Evolutionary conservation across 208 protist species (phyloP).

Genomic region (Trichomonas tenax): DNA sequence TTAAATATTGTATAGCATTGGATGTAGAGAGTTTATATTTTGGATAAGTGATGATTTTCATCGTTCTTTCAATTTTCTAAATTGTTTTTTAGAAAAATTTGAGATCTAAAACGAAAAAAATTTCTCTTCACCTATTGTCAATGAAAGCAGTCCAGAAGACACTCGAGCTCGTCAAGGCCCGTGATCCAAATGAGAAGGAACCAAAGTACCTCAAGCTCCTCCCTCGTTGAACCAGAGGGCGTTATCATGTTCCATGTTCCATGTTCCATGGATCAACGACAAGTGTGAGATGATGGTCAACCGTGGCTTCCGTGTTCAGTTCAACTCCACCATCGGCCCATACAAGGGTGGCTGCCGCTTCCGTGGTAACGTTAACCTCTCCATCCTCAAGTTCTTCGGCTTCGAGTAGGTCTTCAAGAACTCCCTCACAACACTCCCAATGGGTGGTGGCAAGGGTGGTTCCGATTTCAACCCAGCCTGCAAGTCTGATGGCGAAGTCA

Average conservation of each 20-base stretch:
- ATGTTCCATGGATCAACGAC: slow-evolving; percentile 68
- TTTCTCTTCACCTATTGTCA: neutral
- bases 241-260: slow-evolving; percentile 59
- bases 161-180: neutral
- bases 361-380: no score
- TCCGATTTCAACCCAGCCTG: slow-evolving; percentile 75
- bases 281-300: slow-evolving; percentile 61
- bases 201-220: slow-evolving; percentile 57
- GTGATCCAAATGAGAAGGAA: slow-evolving; percentile 29
- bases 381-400: slow-evolving; percentile 66
- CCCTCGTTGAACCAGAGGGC: slow-evolving; percentile 69
- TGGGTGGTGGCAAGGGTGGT: slow-evolving; percentile 72
- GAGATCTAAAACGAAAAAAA: no score
- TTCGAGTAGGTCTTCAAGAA: slow-evolving; percentile 86
- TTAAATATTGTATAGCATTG: no score
- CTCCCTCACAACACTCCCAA: slow-evolving; percentile 64
- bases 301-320: slow-evolving; percentile 69
- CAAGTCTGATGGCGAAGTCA: no score
- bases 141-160: neutral
- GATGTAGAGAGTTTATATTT: no score
- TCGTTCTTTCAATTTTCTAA: no score
- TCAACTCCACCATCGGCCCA: slow-evolving; percentile 68
- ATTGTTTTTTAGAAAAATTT: no score
- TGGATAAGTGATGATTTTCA: no score
- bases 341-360: slow-evolving; percentile 69